Percentiles rank a stretch among this genome's conserved stretches.
Conservation (phyloP, 805 yeast genomes). For the Hanseniaspora taiwanica region DNA sequence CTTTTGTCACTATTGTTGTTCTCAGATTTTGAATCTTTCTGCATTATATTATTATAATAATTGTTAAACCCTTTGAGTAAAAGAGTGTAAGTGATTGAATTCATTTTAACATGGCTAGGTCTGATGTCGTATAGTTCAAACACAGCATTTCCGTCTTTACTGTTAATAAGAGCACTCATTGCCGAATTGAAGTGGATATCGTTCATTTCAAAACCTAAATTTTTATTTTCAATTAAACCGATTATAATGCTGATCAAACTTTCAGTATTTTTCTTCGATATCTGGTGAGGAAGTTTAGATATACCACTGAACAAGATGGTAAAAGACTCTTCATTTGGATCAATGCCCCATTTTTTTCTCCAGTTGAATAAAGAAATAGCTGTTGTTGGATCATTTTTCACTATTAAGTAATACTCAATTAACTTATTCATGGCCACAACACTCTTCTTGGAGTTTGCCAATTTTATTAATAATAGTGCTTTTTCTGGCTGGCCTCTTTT, state of each 20-base stretch:
- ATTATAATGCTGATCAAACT: conserved; percentile 23
- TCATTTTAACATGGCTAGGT: conserved; percentile 10
- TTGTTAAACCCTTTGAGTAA: conserved; percentile 11
- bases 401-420: conserved; percentile 33
- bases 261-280: conserved; percentile 25
- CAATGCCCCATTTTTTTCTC: conserved; percentile 50
- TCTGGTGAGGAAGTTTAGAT: conserved; percentile 20
- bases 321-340: conserved; percentile 34
- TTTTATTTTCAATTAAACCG: conserved; percentile 18
- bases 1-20: neutral
- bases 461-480: conserved; percentile 37
- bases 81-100: conserved; percentile 15
- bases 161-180: conserved; percentile 30
- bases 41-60: neutral
- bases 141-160: conserved; percentile 26
- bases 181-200: conserved; percentile 34
- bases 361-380: conserved; percentile 39
- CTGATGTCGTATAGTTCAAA: conserved; percentile 26
- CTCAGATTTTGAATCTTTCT: too few relatives aligned
- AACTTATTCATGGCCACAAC: conserved; percentile 53
- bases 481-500: conserved; percentile 35
- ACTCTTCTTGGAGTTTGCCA: conserved; percentile 35
- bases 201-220: conserved; percentile 16
- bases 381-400: conserved; percentile 28
- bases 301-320: conserved; percentile 36